Percentiles rank a stretch among this genome's conserved stretches.
phyloP scores from a whole-genome alignment of 345 rosid species.

The Cochlearia excelsa region DNA sequence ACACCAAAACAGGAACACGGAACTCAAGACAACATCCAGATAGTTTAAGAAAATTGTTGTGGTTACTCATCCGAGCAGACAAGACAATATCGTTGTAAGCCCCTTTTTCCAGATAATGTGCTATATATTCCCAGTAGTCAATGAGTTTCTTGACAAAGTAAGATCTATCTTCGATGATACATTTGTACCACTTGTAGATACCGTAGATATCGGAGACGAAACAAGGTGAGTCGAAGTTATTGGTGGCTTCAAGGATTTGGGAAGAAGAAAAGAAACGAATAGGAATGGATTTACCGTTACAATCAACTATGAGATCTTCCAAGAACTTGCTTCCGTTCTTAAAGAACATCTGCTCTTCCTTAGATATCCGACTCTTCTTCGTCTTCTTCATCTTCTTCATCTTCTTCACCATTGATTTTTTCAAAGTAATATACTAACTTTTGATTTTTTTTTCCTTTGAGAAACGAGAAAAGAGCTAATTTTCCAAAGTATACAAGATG shows the following conservation, averaged over 20 bases:
- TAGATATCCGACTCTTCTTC: too few species aligned
- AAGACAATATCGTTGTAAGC: slow-evolving; percentile 16
- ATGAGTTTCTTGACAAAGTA: slow-evolving; percentile 15
- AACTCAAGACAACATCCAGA: slow-evolving; percentile 20
- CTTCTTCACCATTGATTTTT: neutral
- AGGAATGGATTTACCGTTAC: slow-evolving; percentile 8
- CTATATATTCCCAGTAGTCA: neutral
- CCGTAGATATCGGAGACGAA: neutral
- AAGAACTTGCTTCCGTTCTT: slow-evolving; percentile 13
- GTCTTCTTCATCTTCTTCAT: neutral
- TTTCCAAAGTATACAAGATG: too few species aligned
- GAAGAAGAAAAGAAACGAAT: neutral
- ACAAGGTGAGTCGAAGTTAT: neutral
- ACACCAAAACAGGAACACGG: slow-evolving; percentile 10
- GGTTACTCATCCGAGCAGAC: slow-evolving; percentile 18
- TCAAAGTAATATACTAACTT: neutral
- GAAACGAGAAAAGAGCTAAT: too few species aligned
- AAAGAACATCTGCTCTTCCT: slow-evolving; percentile 2
- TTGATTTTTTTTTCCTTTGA: too few species aligned
- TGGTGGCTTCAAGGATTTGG: slow-evolving; percentile 23
- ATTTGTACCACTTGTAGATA: slow-evolving; percentile 3
- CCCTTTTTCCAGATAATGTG: neutral
- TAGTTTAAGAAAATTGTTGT: slow-evolving; percentile 19
- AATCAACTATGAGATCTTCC: neutral
- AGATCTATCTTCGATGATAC: slow-evolving; percentile 5